Evolutionary conservation across 345 rosid genomes (phyloP), one percentile per base, ranked within the genome.

Genomic region (Noccaea bulbosa): DNA sequence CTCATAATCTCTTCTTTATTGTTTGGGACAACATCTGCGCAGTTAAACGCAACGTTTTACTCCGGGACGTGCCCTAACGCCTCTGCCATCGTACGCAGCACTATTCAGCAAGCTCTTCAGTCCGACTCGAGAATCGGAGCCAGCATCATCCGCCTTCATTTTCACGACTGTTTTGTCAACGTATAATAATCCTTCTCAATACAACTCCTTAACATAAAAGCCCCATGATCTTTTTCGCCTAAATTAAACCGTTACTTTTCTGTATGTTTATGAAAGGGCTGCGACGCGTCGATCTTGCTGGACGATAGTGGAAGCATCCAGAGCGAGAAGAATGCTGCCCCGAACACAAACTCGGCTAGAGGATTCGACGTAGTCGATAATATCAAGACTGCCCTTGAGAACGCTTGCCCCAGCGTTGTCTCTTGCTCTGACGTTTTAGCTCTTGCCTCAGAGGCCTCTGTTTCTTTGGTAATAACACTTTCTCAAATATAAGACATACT

Each of bases 81-180:
- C 14, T 73, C 93, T 0, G 44, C 60, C 77, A 81, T 87, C 27
- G 92, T 89, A 0, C 77, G 81, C 22, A 79, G 27, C 41, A 81
- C 67, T 17, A 44, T 89, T 40, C 86, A 86, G 62, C 89, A 81
- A 58, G 96, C 93, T 35, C 48, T 81, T 41, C 83, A 79, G 20
- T 77, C 85, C 5, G 97, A 89, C 53, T 7, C 82, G 6, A 84
- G 96, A 46, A 83, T 89, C 17, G 86, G 78, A 7, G 97, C 96
- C 43, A 91, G 91, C 72, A 89, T 91, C 33, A 80, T 80, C 66
- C 89, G 97, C 12, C 90, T 91, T 69, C 95, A 88, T 68, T 88
- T 91, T 77, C 96, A 91, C 34, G 97, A 91, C 64, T 91, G 97
- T 65, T 91, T 91, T 45, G 93, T 91, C 32, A 16, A 91, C 58